Evolutionary conservation across 1,139 yeast species (phyloP).

Genomic region (Kodamaea plutei): DNA sequence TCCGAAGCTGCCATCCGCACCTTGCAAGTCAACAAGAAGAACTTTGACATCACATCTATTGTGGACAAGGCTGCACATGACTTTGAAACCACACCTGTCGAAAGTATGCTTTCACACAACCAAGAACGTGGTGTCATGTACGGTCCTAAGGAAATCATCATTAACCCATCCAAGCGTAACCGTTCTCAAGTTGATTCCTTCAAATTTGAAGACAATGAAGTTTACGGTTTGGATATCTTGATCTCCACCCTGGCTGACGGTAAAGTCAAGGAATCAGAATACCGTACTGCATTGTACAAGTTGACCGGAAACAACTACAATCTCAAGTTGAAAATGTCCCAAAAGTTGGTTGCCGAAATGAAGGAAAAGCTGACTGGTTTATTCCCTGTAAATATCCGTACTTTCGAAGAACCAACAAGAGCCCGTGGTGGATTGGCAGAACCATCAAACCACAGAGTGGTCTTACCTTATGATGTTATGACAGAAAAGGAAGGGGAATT

Average conservation of each 20-base stretch:
- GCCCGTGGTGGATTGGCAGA: conserved; percentile 76
- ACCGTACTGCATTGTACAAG: conserved; percentile 69
- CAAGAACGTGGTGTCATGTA: conserved; percentile 66
- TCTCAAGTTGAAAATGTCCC: conserved; percentile 71
- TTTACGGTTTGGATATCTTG: conserved; percentile 71
- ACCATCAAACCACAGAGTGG: conserved; percentile 65
- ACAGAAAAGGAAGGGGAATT: conserved; percentile 66
- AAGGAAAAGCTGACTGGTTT: conserved; percentile 54
- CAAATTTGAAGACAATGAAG: conserved; percentile 73
- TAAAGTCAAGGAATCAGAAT: conserved; percentile 58
- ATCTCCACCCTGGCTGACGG: conserved; percentile 67
- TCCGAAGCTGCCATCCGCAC: conserved; percentile 77
- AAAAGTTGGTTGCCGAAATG: conserved; percentile 62
- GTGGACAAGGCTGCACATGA: conserved; percentile 63
- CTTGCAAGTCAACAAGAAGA: conserved; percentile 63
- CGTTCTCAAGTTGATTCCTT: conserved; percentile 58
- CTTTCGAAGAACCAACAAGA: conserved; percentile 65
- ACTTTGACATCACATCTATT: conserved; percentile 72
- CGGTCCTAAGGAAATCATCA: conserved; percentile 73
- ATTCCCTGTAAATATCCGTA: conserved; percentile 69
- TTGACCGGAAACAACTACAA: conserved; percentile 67
- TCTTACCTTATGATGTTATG: conserved; percentile 66
- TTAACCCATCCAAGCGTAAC: conserved; percentile 72
- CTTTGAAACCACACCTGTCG: conserved; percentile 60
- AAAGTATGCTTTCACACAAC: conserved; percentile 76